Percentiles rank a stretch among this genome's conserved stretches.
phyloP scores from a whole-genome alignment of 495 filamentous ascomycete genomes.

The Lophiotrema nucula region DNA sequence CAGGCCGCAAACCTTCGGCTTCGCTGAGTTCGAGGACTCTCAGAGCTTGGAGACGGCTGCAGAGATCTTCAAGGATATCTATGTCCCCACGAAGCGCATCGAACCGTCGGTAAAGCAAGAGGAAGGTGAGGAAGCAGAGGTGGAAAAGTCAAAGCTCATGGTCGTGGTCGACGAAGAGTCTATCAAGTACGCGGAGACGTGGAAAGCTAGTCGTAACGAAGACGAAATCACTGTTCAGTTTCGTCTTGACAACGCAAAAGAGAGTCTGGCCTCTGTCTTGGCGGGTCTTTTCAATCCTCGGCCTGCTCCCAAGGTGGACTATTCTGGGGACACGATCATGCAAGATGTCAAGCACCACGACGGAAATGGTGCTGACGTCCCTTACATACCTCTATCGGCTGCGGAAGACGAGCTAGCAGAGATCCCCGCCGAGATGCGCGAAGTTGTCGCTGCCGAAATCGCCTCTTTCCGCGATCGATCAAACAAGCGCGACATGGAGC shows the following conservation, averaged over 20 bases:
- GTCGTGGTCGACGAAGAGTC: constrained; percentile 80
- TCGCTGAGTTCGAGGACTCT: constrained; percentile 93
- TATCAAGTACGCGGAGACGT: constrained; percentile 76
- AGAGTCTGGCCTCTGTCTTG: constrained; percentile 62
- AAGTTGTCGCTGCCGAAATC: constrained; percentile 92
- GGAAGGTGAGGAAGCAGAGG: constrained; percentile 36
- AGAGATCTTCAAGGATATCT: constrained; percentile 79
- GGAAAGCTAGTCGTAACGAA: constrained; percentile 62
- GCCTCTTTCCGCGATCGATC: constrained; percentile 89
- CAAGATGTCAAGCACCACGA: constrained; percentile 60
- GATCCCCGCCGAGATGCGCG: constrained; percentile 95
- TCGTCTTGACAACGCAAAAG: constrained; percentile 66
- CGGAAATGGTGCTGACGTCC: constrained; percentile 62
- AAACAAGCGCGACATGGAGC: constrained; percentile 81
- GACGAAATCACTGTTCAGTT: constrained; percentile 64
- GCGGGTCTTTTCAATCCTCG: constrained; percentile 71
- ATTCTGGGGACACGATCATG: constrained; percentile 73
- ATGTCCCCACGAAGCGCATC: constrained; percentile 80
- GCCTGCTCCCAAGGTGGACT: constrained; percentile 47
- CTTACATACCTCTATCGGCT: constrained; percentile 83
- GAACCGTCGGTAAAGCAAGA: constrained; percentile 54
- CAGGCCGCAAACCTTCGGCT: constrained; percentile 86
- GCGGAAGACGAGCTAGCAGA: constrained; percentile 89
- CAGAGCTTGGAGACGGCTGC: constrained; percentile 84
- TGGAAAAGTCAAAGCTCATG: constrained; percentile 23